Evolutionary conservation across 2,329 filamentous ascomycete genomes (phyloP).

Genomic region (Biscogniauxia marginata): DNA sequence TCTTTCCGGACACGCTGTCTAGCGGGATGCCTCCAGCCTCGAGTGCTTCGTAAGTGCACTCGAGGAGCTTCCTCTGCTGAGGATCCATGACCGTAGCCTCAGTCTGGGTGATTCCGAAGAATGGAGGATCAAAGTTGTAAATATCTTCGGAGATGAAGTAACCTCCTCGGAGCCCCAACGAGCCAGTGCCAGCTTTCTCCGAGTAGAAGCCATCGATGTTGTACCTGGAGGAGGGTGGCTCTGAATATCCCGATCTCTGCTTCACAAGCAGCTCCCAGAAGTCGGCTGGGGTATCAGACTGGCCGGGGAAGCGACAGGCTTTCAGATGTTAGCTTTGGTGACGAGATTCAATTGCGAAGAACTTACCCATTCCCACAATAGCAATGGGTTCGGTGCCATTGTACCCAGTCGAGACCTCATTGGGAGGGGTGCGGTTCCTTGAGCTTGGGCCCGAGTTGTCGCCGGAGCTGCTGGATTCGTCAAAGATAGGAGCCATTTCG

Average conservation of each 20-base stretch:
- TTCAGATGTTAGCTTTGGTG: slow-evolving; percentile 1
- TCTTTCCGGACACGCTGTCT: slow-evolving; percentile 5
- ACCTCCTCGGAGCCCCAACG: slow-evolving; percentile 7
- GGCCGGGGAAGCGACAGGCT: slow-evolving; percentile 10
- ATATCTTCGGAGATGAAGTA: slow-evolving; percentile 10
- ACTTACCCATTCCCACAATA: slow-evolving; percentile 13
- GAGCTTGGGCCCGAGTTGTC: slow-evolving; percentile 8
- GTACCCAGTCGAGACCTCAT: slow-evolving; percentile 3
- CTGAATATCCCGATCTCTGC: slow-evolving; percentile 12
- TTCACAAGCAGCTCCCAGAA: slow-evolving; percentile 15
- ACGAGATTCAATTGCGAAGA: not conserved
- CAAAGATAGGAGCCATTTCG: slow-evolving; percentile 8
- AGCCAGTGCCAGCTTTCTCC: slow-evolving; percentile 9
- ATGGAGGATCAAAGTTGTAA: slow-evolving; percentile 6
- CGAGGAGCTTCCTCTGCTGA: slow-evolving; percentile 9
- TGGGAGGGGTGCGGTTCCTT: slow-evolving; percentile 8
- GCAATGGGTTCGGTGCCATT: slow-evolving; percentile 12
- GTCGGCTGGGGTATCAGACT: slow-evolving; percentile 7
- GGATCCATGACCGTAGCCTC: slow-evolving; percentile 11
- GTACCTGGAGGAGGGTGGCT: slow-evolving; percentile 10
- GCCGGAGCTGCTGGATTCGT: slow-evolving; percentile 3
- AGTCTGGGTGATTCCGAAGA: slow-evolving; percentile 8
- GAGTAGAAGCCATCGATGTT: slow-evolving; percentile 13
- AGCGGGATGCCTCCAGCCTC: slow-evolving; percentile 7
- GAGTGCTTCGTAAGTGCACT: slow-evolving; percentile 9